phyloP scores from a whole-genome alignment of 306 rosid species.

The Ziziphus jujuba region DNA sequence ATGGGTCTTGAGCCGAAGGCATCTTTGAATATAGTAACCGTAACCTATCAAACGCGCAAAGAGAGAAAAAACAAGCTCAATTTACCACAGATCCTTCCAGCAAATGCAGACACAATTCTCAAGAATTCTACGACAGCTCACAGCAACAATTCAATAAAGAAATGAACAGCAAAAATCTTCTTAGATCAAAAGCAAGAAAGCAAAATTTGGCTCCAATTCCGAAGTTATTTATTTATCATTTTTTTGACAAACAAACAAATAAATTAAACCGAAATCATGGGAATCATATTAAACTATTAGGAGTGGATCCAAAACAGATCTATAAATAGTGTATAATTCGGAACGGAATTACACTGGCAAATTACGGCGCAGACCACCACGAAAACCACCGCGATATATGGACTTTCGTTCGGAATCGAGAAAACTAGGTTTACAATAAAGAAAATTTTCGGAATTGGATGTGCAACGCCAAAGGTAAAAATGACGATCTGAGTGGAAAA shows the following conservation, averaged over 20 bases:
- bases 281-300: background rate
- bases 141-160: too few species aligned
- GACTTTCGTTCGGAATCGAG: background rate
- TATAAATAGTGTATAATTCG: background rate
- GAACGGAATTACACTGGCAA: background rate
- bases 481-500: background rate
- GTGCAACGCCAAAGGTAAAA: background rate
- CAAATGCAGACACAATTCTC: background rate
- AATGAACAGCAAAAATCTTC: too few species aligned
- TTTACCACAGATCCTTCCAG: conserved; percentile 9
- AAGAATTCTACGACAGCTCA: background rate
- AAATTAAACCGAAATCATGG: background rate
- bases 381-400: background rate
- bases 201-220: background rate
- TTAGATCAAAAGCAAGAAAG: too few species aligned
- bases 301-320: conserved; percentile 8
- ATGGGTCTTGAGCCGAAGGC: conserved; percentile 98
- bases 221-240: background rate
- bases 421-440: background rate
- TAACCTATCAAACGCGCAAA: conserved; percentile 4
- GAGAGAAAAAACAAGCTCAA: conserved; percentile 10
- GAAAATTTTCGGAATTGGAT: background rate
- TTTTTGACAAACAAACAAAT: background rate
- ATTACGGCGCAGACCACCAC: background rate
- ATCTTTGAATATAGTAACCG: conserved; percentile 34